Percentiles rank a stretch among this genome's conserved stretches.
phyloP scores from a whole-genome alignment of 2,329 filamentous ascomycete genomes.

The Nemania bipapillata region DNA sequence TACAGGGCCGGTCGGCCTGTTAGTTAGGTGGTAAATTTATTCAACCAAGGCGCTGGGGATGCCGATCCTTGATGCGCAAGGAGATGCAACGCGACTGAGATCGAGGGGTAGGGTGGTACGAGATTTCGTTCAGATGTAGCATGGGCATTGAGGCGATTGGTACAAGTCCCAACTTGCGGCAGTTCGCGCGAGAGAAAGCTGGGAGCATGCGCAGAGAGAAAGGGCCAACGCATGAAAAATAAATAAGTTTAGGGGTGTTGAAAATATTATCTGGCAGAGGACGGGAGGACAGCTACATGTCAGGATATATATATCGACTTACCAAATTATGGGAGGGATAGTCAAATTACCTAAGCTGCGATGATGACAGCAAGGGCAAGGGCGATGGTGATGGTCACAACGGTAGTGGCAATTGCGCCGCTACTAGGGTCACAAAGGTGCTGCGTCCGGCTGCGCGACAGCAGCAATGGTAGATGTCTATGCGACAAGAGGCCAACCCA shows the following conservation, averaged over 20 bases:
- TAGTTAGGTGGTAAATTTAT: background rate
- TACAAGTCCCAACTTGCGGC: background rate
- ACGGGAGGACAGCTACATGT: background rate
- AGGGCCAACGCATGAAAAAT: background rate
- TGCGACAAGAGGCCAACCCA: conserved; percentile 5
- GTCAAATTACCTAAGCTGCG: background rate
- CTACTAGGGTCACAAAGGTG: conserved; percentile 16
- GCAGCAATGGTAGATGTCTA: conserved; percentile 8
- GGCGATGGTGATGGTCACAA: conserved; percentile 4
- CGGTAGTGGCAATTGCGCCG: conserved; percentile 22
- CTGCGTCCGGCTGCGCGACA: conserved; percentile 16
- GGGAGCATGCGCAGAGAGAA: conserved; percentile 6
- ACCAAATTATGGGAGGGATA: conserved; percentile 1
- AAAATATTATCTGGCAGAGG: background rate
- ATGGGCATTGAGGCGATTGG: conserved; percentile 7
- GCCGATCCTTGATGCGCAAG: conserved; percentile 1
- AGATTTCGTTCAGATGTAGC: conserved; percentile 11
- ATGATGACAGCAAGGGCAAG: background rate
- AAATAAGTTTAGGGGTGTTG: background rate
- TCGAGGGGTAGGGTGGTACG: conserved; percentile 7
- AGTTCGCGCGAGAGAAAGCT: background rate
- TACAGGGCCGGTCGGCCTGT: conserved; percentile 4
- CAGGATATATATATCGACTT: conserved; percentile 14
- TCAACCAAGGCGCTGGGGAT: background rate
- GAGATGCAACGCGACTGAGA: conserved; percentile 1